Conservation (phyloP, 257 asterid species). For the Scutellaria galericulata region DNA sequence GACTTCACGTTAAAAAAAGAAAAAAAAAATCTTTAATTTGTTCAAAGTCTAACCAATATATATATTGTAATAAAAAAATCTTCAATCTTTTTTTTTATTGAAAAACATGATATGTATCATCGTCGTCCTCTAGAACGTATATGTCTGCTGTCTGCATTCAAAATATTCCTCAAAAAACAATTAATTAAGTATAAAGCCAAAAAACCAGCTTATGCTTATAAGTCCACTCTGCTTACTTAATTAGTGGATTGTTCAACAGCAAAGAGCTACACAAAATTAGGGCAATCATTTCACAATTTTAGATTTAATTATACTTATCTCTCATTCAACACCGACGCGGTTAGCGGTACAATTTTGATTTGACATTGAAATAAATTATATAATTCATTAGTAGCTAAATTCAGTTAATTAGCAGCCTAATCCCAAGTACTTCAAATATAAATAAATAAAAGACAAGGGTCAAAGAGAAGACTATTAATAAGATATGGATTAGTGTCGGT, state of each 20-base stretch:
- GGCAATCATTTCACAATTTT: slow-evolving; percentile 20
- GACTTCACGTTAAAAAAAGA: neutral
- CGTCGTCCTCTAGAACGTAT: slow-evolving; percentile 38
- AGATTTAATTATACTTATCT: slow-evolving; percentile 1
- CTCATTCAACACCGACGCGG: slow-evolving; percentile 35
- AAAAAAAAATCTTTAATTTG: neutral
- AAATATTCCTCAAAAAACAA: neutral
- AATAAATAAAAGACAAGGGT: slow-evolving; percentile 21
- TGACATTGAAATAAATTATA: neutral
- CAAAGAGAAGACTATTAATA: slow-evolving; percentile 22
- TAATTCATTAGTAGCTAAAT: neutral
- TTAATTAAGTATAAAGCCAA: slow-evolving; percentile 17
- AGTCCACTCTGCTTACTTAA: slow-evolving; percentile 39
- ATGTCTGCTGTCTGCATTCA: slow-evolving; percentile 31
- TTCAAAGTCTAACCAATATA: neutral
- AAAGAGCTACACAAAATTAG: slow-evolving; percentile 32
- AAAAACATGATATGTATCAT: too few relatives aligned
- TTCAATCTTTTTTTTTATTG: neutral
- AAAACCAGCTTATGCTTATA: neutral
- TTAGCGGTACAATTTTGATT: slow-evolving; percentile 31
- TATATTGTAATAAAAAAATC: neutral
- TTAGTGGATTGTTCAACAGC: slow-evolving; percentile 46
- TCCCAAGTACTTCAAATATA: neutral
- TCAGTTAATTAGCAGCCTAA: slow-evolving; percentile 33
- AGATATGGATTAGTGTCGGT: slow-evolving; percentile 25